phyloP scores from a whole-genome alignment of 257 asterid genomes.

The Nemophila menziesii region DNA sequence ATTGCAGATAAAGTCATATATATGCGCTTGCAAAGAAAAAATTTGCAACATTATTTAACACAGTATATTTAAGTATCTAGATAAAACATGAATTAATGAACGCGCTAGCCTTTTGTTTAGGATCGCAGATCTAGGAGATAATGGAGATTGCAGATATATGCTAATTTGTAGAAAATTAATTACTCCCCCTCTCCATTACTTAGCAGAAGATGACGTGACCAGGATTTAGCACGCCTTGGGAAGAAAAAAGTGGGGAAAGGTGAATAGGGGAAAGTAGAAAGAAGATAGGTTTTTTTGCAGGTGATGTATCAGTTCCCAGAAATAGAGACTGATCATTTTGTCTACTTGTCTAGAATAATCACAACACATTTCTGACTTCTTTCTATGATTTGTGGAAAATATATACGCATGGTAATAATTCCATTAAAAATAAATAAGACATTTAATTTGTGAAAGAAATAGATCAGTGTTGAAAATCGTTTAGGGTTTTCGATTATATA shows the following conservation, averaged over 20 bases:
- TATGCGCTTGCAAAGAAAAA: no score
- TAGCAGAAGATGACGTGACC: not conserved
- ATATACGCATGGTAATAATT: not conserved
- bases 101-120: no score
- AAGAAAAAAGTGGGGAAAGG: not conserved
- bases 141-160: no score
- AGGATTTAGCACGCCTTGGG: conserved; percentile 37
- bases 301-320: conserved; percentile 4
- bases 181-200: no score
- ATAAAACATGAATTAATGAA: no score
- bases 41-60: no score
- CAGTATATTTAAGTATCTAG: no score
- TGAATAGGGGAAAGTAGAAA: not conserved
- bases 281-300: not conserved
- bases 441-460: not conserved
- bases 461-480: not conserved
- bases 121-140: no score
- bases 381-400: conserved; percentile 4
- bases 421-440: not conserved
- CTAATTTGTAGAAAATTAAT: no score
- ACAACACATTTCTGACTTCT: conserved; percentile 22
- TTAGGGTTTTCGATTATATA: no score
- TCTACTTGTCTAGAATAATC: conserved; percentile 39
- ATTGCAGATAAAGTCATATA: no score
- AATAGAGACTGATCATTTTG: conserved; percentile 32